Percentiles rank a stretch among this genome's conserved stretches.
Conservation (phyloP, 169 alveolate genomes). For the Babesia gibsoni region DNA sequence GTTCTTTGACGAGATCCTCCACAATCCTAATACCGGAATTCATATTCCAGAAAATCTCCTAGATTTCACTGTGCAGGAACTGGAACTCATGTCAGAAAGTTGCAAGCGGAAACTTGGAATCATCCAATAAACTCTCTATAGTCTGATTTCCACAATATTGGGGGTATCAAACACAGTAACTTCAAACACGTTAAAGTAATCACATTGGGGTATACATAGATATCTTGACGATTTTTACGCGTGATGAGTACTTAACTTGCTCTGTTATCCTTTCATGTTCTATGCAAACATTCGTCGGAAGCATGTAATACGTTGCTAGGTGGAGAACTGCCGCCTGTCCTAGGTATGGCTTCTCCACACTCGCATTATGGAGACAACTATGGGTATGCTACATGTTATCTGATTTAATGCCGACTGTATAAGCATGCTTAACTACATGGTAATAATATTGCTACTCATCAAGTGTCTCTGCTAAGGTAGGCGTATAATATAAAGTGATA, state of each 20-base stretch:
- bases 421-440: too few relatives aligned
- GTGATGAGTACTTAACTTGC: neutral
- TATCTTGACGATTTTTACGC: neutral
- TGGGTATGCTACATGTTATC: too few relatives aligned
- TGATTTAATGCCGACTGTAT: too few relatives aligned
- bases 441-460: too few relatives aligned
- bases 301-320: neutral
- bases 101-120: slow-evolving; percentile 33
- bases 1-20: slow-evolving; percentile 91
- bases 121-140: slow-evolving; percentile 1
- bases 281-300: neutral
- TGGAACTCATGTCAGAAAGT: slow-evolving; percentile 24
- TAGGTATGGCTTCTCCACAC: too few relatives aligned
- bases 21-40: slow-evolving; percentile 56
- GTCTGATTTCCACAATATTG: too few relatives aligned
- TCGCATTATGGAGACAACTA: too few relatives aligned
- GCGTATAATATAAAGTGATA: neutral
- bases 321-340: too few relatives aligned
- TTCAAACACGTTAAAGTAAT: neutral
- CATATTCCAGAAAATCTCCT: slow-evolving; percentile 41
- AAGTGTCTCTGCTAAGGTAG: too few relatives aligned
- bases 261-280: neutral
- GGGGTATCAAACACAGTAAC: neutral
- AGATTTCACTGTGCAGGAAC: slow-evolving; percentile 45
- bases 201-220: neutral